phyloP scores from a whole-genome alignment of 306 rosid genomes.

The Fragaria vesca region DNA sequence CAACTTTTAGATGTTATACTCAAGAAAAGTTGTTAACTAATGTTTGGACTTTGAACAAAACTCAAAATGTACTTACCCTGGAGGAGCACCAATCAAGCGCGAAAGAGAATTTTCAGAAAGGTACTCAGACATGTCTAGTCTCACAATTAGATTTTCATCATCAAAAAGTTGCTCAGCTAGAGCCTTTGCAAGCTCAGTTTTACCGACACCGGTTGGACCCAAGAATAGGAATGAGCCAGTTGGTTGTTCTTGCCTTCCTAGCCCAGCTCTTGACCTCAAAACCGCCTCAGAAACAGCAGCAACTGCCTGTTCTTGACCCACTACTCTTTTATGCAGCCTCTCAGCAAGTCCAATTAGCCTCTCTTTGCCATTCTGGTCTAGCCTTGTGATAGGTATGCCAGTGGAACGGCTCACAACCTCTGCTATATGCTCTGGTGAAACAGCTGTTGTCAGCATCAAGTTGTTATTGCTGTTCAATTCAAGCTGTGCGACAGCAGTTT shows the following conservation, averaged over 20 bases:
- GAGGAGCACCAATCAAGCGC: constrained; percentile 89
- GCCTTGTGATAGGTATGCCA: constrained; percentile 85
- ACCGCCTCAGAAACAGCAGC: constrained; percentile 86
- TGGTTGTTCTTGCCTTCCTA: constrained; percentile 84
- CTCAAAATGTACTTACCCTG: constrained; percentile 55
- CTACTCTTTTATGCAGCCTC: constrained; percentile 80
- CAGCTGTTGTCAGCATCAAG: constrained; percentile 74
- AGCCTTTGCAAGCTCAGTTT: constrained; percentile 96
- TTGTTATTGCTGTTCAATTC: constrained; percentile 62
- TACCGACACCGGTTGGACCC: constrained; percentile 97
- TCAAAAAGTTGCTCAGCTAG: constrained; percentile 93
- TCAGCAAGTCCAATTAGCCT: constrained; percentile 76
- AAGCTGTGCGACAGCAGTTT: constrained; percentile 57
- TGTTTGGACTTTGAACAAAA: too few relatives aligned
- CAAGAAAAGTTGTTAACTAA: not conserved
- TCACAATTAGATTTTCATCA: constrained; percentile 68
- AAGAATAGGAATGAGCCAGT: constrained; percentile 84
- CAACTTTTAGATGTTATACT: not conserved
- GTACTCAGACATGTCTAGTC: constrained; percentile 93
- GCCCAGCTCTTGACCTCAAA: constrained; percentile 82
- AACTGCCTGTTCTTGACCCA: constrained; percentile 92
- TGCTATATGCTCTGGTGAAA: constrained; percentile 83
- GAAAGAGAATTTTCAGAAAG: constrained; percentile 77
- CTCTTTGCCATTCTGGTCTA: constrained; percentile 77
- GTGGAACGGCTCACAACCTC: constrained; percentile 98